Evolutionary conservation across 192 early-diverging fungal species (phyloP), one percentile per base, ranked within the genome.

Genomic region (Backusella liffmaniae): DNA sequence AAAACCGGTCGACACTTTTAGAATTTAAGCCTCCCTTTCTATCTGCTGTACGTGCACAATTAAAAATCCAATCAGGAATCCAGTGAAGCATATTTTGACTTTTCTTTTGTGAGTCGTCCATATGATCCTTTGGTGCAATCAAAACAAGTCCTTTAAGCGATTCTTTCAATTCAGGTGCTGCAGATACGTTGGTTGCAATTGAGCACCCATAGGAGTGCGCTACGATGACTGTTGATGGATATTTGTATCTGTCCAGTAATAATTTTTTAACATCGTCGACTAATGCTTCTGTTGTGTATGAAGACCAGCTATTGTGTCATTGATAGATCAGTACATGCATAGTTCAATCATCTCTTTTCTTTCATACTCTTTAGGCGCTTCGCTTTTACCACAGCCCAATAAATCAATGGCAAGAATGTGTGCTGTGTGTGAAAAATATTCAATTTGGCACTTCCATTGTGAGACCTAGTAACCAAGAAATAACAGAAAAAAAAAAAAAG

Each of bases 151-250:
- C 88, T 15, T 88, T 86, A 65, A 90, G 74, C 5, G 73, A 67
- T 30, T 73, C 46, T 30, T 80, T 62, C 6, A 86, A 67, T 29
- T 59, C 69, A 0, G 73, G 56, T 7, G 62, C 56, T 18, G 77
- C 49, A 6, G 83, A 72, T 32, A 90, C 82, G 51, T 79, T 77
- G 1, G 84, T 79, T 15, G 85, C 88, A 62, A 90, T 70, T 0
- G 80, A 77, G 37, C 88, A 90, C 0, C 88, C 88, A 73, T 87
- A 90, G 0, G 88, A 90, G 49, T 90, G 88, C 0, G 84, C 84
- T 59, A 90, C 84, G 21, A 90, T 77, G 35, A 90, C 84, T 0
- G 82, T 88, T 4, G 78, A 76, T 5, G 85, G 75, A 66, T 83
- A 83, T 44, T 80, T 80, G 74, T 88, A 90, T 29, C 84, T 68